These are phyloP conservation scores for Fistulifera solaris DNA, from an alignment of 108 stramenopile genomes.

Conservation along the genomic window DNA sequence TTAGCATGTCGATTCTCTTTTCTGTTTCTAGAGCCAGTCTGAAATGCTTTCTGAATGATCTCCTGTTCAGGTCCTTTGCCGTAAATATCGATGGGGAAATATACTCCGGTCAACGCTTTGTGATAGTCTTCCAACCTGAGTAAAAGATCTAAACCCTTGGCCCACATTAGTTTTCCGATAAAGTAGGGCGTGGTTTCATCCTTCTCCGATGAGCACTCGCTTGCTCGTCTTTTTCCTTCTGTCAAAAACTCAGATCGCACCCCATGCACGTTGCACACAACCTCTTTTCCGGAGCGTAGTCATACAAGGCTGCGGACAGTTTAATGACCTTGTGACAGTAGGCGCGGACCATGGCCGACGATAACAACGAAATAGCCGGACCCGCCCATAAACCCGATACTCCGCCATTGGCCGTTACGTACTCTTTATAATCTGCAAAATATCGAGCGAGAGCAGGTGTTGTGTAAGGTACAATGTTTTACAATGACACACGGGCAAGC, in stretches of 20 bases:
- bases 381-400: slow-evolving; percentile 52
- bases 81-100: slow-evolving; percentile 69
- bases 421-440: slow-evolving; percentile 88
- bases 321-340: slow-evolving; percentile 84
- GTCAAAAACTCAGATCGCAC: slow-evolving; percentile 80
- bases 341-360: slow-evolving; percentile 58
- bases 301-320: slow-evolving; percentile 57
- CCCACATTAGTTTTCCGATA: slow-evolving; percentile 92
- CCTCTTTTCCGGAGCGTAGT: slow-evolving; percentile 71
- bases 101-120: slow-evolving; percentile 37
- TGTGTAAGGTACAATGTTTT: not conserved
- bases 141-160: slow-evolving; percentile 87
- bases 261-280: slow-evolving; percentile 91
- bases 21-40: slow-evolving; percentile 5
- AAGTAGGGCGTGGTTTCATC: slow-evolving; percentile 61
- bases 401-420: slow-evolving; percentile 62
- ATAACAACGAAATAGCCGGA: slow-evolving; percentile 66
- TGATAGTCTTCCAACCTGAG: slow-evolving; percentile 59
- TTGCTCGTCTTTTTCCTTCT: slow-evolving; percentile 16
- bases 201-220: slow-evolving; percentile 4
- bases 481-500: not conserved
- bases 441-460: slow-evolving; percentile 63
- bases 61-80: slow-evolving; percentile 61
- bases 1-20: slow-evolving; percentile 1
- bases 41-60: slow-evolving; percentile 57